Evolutionary conservation across 2,329 filamentous ascomycete species (phyloP).

Genomic region (Hymenoscyphus salicellus): DNA sequence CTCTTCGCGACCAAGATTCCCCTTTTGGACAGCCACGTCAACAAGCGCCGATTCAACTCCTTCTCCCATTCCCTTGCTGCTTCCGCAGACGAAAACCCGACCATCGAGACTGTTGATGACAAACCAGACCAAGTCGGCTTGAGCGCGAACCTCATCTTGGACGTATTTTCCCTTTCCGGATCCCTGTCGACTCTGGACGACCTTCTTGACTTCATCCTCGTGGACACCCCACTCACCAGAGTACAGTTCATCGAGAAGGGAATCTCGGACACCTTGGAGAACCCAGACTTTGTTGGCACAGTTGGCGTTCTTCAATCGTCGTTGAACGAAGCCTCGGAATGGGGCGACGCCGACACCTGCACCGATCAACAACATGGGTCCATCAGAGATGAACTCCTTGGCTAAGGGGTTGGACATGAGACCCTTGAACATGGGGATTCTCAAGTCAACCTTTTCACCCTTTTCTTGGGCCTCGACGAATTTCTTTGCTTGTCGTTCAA

Average conservation of each 20-base stretch:
- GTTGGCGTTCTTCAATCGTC: constrained; percentile 87
- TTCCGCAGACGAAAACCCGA: constrained; percentile 93
- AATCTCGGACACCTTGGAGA: constrained; percentile 89
- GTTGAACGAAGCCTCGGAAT: constrained; percentile 96
- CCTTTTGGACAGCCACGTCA: constrained; percentile 90
- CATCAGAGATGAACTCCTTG: constrained; percentile 85
- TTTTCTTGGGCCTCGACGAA: constrained; percentile 66
- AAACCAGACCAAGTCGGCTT: constrained; percentile 97
- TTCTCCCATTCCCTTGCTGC: constrained; percentile 94
- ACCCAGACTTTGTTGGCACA: constrained; percentile 99
- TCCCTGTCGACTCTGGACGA: constrained; percentile 71
- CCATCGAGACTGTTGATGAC: constrained; percentile 96
- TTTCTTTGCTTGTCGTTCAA: constrained; percentile 76
- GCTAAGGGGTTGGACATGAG: constrained; percentile 96
- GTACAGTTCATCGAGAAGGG: constrained; percentile 92
- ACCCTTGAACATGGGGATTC: constrained; percentile 95
- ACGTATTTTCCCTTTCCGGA: constrained; percentile 73
- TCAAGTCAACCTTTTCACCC: constrained; percentile 61
- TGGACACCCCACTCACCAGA: constrained; percentile 94
- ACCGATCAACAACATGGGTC: constrained; percentile 95
- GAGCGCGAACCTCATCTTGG: constrained; percentile 87
- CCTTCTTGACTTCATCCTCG: constrained; percentile 79
- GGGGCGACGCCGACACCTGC: constrained; percentile 95
- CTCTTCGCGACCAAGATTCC: constrained; percentile 77
- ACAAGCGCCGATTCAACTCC: constrained; percentile 85